A percentile compares a stretch with the other conserved stretches of the same genome.
Evolutionary conservation across 1,284 basidiomycete species (phyloP).

Genomic region (Trichosporon sp.): DNA sequence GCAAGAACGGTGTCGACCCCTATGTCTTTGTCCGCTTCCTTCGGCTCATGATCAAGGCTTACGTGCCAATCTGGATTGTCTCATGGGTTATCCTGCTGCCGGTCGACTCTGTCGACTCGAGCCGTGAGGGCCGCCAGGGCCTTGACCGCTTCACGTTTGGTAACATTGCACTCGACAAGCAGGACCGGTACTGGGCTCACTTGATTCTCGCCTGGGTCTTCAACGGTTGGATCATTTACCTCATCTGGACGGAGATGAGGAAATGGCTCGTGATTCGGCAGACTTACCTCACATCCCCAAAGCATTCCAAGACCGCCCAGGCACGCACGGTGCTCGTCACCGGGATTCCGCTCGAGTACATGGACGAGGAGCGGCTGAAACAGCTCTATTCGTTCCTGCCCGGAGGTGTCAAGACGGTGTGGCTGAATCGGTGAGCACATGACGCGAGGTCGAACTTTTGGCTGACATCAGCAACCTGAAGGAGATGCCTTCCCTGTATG

Average conservation of each 20-base stretch:
- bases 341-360: slow-evolving; percentile 67
- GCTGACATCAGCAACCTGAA: slow-evolving; percentile 59
- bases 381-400: slow-evolving; percentile 71
- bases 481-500: slow-evolving; percentile 66
- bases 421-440: slow-evolving; percentile 64
- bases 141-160: slow-evolving; percentile 63
- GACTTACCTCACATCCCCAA: slow-evolving; percentile 66
- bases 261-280: slow-evolving; percentile 71
- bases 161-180: slow-evolving; percentile 49
- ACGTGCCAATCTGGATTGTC: slow-evolving; percentile 66
- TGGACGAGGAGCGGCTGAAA: slow-evolving; percentile 65
- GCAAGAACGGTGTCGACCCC: slow-evolving; percentile 63
- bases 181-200: slow-evolving; percentile 58
- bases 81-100: slow-evolving; percentile 67
- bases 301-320: slow-evolving; percentile 68
- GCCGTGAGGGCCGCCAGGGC: slow-evolving; percentile 54
- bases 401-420: slow-evolving; percentile 74
- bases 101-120: slow-evolving; percentile 62
- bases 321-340: slow-evolving; percentile 77
- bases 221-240: slow-evolving; percentile 68
- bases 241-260: slow-evolving; percentile 68
- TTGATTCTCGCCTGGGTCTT: slow-evolving; percentile 58
- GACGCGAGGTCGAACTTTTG: slow-evolving; percentile 35
- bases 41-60: slow-evolving; percentile 67
- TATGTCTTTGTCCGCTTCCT: slow-evolving; percentile 73